Evolutionary conservation across 345 rosid species (phyloP).

Genomic region (Excoecaria cochinchinensis): DNA sequence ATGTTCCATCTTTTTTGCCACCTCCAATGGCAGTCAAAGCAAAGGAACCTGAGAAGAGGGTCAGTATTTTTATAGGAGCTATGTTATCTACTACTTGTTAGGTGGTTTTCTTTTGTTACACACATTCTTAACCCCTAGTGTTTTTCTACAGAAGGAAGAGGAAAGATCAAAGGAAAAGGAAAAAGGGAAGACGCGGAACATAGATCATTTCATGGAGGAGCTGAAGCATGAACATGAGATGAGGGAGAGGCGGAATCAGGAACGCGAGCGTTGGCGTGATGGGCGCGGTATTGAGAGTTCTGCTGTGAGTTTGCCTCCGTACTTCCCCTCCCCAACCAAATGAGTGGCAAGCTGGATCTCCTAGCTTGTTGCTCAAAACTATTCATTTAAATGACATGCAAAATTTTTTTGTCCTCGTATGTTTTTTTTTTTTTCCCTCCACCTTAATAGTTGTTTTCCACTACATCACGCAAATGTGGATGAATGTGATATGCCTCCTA

Average conservation of each 20-base stretch:
- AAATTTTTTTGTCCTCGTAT: background rate
- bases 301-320: constrained; percentile 46
- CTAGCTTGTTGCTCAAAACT: background rate
- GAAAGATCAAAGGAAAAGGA: constrained; percentile 77
- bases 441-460: background rate
- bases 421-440: background rate
- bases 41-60: constrained; percentile 89
- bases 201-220: constrained; percentile 98
- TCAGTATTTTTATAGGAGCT: constrained; percentile 4
- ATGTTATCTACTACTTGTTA: background rate
- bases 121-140: constrained; percentile 13
- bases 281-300: constrained; percentile 62
- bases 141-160: constrained; percentile 65
- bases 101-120: constrained; percentile 15
- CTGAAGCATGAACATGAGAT: constrained; percentile 95
- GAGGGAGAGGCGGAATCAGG: constrained; percentile 95
- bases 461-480: background rate
- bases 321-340: background rate
- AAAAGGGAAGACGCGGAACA: constrained; percentile 83
- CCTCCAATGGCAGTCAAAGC: constrained; percentile 91
- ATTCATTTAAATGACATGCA: background rate
- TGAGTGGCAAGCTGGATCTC: background rate
- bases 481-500: background rate
- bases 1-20: constrained; percentile 98
- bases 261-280: constrained; percentile 77